Conservation (phyloP, 139 green algal genomes). For the Chlamydomonas sphaeroides region DNA sequence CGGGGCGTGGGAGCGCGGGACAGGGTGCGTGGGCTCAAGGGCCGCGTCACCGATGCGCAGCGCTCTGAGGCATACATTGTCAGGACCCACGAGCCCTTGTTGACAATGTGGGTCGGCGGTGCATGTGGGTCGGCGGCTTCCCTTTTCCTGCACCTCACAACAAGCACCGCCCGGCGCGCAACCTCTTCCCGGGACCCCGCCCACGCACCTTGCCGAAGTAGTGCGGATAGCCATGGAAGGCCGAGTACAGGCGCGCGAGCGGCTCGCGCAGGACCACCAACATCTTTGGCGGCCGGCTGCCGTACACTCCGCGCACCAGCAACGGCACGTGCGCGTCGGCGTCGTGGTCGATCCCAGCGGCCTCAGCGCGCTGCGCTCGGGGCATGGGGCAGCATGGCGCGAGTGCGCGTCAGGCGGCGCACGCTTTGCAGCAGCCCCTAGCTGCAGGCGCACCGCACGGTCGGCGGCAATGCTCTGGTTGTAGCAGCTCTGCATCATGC, state of each 20-base stretch:
- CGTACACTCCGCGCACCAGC: conserved; percentile 52
- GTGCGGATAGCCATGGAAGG: conserved; percentile 45
- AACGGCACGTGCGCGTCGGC: conserved; percentile 38
- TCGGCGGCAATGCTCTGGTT: conserved; percentile 36
- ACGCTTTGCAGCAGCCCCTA: too few relatives aligned
- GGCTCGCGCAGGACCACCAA: conserved; percentile 53
- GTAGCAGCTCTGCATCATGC: conserved; percentile 43
- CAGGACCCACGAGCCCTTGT: too few relatives aligned
- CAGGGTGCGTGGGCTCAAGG: too few relatives aligned
- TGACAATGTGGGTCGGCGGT: too few relatives aligned
- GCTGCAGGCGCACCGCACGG: conserved; percentile 27
- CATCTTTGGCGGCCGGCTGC: conserved; percentile 37
- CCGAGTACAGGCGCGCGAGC: conserved; percentile 43
- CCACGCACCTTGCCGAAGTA: conserved; percentile 26
- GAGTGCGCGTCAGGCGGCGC: not conserved
- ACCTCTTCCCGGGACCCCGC: too few relatives aligned
- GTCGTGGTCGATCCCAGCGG: conserved; percentile 12
- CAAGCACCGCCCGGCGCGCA: too few relatives aligned
- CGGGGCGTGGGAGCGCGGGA: too few relatives aligned
- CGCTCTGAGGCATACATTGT: too few relatives aligned
- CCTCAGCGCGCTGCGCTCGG: conserved; percentile 13
- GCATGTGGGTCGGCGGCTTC: too few relatives aligned
- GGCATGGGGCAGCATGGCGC: not conserved
- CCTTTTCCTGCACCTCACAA: too few relatives aligned
- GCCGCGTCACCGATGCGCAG: too few relatives aligned